Base-by-base conservation (phyloP, 1,284 basidiomycete species). In the Meira nashicola region DNA sequence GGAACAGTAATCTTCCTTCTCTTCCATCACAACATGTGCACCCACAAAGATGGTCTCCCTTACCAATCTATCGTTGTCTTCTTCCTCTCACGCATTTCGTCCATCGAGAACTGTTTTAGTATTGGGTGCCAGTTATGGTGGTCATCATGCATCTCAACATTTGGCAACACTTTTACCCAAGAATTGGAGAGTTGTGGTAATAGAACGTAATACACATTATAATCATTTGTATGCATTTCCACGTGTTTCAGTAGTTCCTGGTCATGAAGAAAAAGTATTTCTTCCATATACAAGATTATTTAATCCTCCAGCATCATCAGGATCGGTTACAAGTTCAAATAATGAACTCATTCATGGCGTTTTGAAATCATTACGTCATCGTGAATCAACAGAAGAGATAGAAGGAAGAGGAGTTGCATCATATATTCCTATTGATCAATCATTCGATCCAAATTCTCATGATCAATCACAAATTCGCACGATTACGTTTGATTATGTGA, bases 151-250 rank as follows among this genome's bases (percentile, higher is more conserved):
- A 0, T 84, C 84, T 7, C 83, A 83, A 57, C 65, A 86, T 19
- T 82, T 89, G 40, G 82, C 84, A 10, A 78, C 83, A 33, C 79
- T 78, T 38, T 79, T 89, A 23, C 86, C 87, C 2, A 71, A 79
- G 19, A 83, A 80, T 25, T 88, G 86, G 85, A 81, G 83, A 46
- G 81, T 89, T 39, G 82, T 89, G n/a, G 79, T 86, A n/a, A 81
- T 89, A 43, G 87, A 89, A 70, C 80, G 87, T 57, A 88, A 89
- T 68, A 83, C 85, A 80, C 86, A 69, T 58, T 82, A 78, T 10
- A 70, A 66, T 23, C 55, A 82, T 65, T 71, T 81, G 28, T 83
- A 83, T 65, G 80, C 79, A 19, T 82, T 83, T 60, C 81, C 82
- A 1, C 79, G 83, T 58, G 80, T 79, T 63, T 75, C 79, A 7